These are phyloP conservation scores for Incumbomyces lentus DNA, from an alignment of 2,329 filamentous ascomycete species.

Conservation along the genomic window DNA sequence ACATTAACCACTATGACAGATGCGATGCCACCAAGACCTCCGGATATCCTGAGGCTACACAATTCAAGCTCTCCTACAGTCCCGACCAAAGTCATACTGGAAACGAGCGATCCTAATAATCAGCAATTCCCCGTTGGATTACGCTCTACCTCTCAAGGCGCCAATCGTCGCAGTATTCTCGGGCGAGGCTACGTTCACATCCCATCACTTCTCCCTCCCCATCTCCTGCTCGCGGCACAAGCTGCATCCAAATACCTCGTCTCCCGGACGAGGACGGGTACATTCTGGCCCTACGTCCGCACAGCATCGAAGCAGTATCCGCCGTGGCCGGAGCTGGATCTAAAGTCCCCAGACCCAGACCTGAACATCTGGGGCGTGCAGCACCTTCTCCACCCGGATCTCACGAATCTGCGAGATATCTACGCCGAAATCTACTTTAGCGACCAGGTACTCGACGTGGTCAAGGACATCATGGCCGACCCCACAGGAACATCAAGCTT, in stretches of 20 bases:
- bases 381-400: constrained; percentile 65
- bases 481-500: constrained; percentile 16
- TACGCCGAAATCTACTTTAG: constrained; percentile 68
- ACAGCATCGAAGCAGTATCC: constrained; percentile 86
- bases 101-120: background rate
- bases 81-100: background rate
- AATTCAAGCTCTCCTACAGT: constrained; percentile 1
- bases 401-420: constrained; percentile 45
- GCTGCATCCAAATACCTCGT: constrained; percentile 49
- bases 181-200: constrained; percentile 60
- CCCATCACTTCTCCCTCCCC: constrained; percentile 49
- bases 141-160: background rate
- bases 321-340: constrained; percentile 50
- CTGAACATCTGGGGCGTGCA: constrained; percentile 83
- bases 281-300: constrained; percentile 65
- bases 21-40: too few relatives aligned
- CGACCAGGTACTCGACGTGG: constrained; percentile 50
- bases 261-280: constrained; percentile 52
- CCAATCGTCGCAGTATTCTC: background rate
- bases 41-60: background rate
- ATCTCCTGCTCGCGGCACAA: constrained; percentile 50
- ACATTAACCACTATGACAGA: too few relatives aligned
- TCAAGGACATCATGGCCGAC: constrained; percentile 51
- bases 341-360: constrained; percentile 35
- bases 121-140: background rate